Evolutionary conservation across 352 stramenopile species (phyloP).

Genomic region (Stramenopiles sp.): DNA sequence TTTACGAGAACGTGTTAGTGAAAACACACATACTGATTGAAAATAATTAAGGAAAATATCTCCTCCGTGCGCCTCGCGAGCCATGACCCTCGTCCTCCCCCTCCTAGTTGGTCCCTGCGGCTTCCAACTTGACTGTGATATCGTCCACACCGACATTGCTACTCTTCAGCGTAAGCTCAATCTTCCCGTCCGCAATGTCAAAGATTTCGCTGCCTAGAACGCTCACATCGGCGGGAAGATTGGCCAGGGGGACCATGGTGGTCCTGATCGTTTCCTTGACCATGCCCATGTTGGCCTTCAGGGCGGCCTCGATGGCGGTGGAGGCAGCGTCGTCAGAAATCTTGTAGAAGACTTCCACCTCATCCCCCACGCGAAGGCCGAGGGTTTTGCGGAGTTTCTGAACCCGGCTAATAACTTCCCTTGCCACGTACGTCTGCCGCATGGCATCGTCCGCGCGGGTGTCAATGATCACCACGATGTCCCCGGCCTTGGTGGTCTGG

Average conservation of each 20-base stretch:
- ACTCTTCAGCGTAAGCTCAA: neutral
- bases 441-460: slow-evolving; percentile 82
- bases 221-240: neutral
- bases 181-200: neutral
- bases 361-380: slow-evolving; percentile 75
- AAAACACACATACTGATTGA: too few species aligned
- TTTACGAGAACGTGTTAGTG: too few species aligned
- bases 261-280: neutral
- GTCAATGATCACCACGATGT: slow-evolving; percentile 83
- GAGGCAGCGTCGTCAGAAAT: slow-evolving; percentile 38
- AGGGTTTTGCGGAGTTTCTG: slow-evolving; percentile 95
- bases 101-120: too few species aligned
- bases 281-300: neutral
- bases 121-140: too few species aligned
- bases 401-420: slow-evolving; percentile 90
- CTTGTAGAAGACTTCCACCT: slow-evolving; percentile 83
- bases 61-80: too few species aligned
- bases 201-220: neutral
- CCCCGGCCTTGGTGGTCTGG: slow-evolving; percentile 53
- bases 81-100: too few species aligned
- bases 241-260: neutral
- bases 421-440: slow-evolving; percentile 65
- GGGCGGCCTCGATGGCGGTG: neutral
- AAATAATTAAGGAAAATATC: too few species aligned
- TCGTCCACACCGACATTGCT: too few species aligned